Evolutionary conservation across 495 filamentous ascomycete genomes (phyloP).

Genomic region (Lophiostoma macrostomum): DNA sequence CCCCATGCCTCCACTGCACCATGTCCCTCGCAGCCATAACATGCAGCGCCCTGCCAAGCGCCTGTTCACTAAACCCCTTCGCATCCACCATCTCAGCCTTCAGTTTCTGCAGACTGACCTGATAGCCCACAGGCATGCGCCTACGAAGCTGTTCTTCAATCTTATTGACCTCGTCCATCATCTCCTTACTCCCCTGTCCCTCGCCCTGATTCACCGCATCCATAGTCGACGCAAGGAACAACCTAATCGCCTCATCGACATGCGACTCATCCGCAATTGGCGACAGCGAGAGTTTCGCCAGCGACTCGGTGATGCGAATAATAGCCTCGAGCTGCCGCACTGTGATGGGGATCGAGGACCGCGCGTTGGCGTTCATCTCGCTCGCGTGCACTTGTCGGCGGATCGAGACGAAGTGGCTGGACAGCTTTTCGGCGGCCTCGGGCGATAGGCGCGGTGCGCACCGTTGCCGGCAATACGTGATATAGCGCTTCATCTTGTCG

Average conservation of each 20-base stretch:
- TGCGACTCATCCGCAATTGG: conserved; percentile 84
- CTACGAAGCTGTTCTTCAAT: conserved; percentile 89
- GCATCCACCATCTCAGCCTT: conserved; percentile 86
- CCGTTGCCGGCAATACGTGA: conserved; percentile 92
- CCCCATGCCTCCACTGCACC: conserved; percentile 85
- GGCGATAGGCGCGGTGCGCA: conserved; percentile 90
- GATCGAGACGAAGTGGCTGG: conserved; percentile 95
- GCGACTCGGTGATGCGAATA: conserved; percentile 91
- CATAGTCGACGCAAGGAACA: conserved; percentile 97
- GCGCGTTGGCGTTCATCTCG: conserved; percentile 79
- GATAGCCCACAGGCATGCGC: conserved; percentile 91
- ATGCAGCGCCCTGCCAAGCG: conserved; percentile 77
- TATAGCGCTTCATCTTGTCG: conserved; percentile 97
- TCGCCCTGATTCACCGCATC: conserved; percentile 91
- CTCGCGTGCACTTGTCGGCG: conserved; percentile 88
- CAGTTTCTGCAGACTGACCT: conserved; percentile 80
- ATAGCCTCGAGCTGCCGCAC: conserved; percentile 96
- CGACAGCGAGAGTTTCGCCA: conserved; percentile 85
- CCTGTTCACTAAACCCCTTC: conserved; percentile 80
- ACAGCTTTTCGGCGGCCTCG: conserved; percentile 93
- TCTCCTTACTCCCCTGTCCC: conserved; percentile 74
- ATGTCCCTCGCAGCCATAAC: conserved; percentile 86
- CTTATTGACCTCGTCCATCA: conserved; percentile 82
- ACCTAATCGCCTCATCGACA: conserved; percentile 95
- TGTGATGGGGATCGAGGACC: conserved; percentile 94